Base-by-base conservation (phyloP, 2,329 filamentous ascomycete genomes). In the Fonsecaea multimorphosa region DNA sequence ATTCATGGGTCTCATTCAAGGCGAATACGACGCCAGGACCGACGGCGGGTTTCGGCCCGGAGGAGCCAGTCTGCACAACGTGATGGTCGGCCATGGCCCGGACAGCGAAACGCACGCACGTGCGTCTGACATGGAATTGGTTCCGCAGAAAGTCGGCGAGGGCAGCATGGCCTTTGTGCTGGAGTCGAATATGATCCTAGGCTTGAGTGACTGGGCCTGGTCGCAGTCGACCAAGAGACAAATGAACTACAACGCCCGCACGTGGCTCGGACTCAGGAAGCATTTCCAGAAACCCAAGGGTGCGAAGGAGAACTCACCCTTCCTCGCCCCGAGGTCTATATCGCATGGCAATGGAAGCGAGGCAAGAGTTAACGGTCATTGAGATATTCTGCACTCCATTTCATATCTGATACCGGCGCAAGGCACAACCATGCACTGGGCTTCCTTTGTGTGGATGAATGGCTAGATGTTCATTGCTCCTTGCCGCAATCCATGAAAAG, bases 151-250 rank as follows among this genome's bases (percentile, higher is more conserved):
- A 72, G 80, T 86, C 54, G 81, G 84, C n/a, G 78, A 85, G 68
- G 85, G 83, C 1, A 87, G 85, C 64, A 82, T 89, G 77, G 86
- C 85, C 0, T 87, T 88, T 65, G 87, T 87, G 85, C 86, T 87
- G 78, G 86, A 87, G 76, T 84, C 85, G 71, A 84, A 81, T 69
- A 75, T 89, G 55, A 90, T 90, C 87, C 84, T 91, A 22, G 89
- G 88, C 1, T 87, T 91, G 27, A 90, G 88, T 1, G 88, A 90
- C 67, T 91, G 89, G 89, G 89, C 87, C 14, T 55, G 52, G 52
- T 54, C 52, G 3, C 29, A 24, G 11, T 24, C 52, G 29, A 24
- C 3, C 11, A 54, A 54, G 29, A 29, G 52, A n/a, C 52, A 54
- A 31, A 1, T 34, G 9, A n/a, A 54, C 8, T 54, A 54, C 29